Percentiles rank a stretch among this genome's conserved stretches.
phyloP scores from a whole-genome alignment of 139 green algal species.

The Nannochloris sp. region DNA sequence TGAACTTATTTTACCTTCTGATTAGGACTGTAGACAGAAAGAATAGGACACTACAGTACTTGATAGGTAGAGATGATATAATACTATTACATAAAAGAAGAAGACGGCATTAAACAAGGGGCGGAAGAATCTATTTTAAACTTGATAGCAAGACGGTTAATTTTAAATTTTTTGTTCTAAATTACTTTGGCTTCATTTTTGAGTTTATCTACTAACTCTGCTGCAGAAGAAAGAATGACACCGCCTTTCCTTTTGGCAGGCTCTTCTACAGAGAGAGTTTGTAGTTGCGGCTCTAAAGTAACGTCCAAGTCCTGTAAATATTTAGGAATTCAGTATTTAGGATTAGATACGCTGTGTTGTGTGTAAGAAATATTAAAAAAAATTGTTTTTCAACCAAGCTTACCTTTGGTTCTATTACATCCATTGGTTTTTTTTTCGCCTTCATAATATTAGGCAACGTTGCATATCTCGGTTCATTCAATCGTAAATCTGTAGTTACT shows the following conservation, averaged over 20 bases:
- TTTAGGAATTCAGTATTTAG: not conserved
- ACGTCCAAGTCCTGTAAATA: slow-evolving; percentile 44
- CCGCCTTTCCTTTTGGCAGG: slow-evolving; percentile 57
- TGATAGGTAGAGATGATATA: too few species aligned
- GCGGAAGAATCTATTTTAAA: too few species aligned
- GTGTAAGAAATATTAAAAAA: too few species aligned
- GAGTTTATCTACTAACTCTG: slow-evolving; percentile 75
- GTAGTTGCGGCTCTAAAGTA: slow-evolving; percentile 31
- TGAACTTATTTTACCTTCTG: slow-evolving; percentile 42
- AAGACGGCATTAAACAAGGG: too few species aligned
- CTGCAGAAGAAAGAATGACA: slow-evolving; percentile 41
- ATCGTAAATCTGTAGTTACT: slow-evolving; percentile 81
- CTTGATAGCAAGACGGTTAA: too few species aligned
- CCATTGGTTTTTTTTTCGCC: slow-evolving; percentile 85
- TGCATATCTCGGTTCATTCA: slow-evolving; percentile 90
- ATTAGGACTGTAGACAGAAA: too few species aligned
- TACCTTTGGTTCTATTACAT: slow-evolving; percentile 33
- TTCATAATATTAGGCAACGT: slow-evolving; percentile 91
- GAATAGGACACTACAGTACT: too few species aligned
- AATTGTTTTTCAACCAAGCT: too few species aligned
- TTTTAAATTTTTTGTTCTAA: slow-evolving; percentile 5
- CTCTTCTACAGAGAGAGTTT: slow-evolving; percentile 49
- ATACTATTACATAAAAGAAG: too few species aligned
- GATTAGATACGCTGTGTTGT: too few species aligned
- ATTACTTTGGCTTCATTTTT: slow-evolving; percentile 63